Conservation (phyloP, 768 basidiomycete species). For the Suillus paluster region DNA sequence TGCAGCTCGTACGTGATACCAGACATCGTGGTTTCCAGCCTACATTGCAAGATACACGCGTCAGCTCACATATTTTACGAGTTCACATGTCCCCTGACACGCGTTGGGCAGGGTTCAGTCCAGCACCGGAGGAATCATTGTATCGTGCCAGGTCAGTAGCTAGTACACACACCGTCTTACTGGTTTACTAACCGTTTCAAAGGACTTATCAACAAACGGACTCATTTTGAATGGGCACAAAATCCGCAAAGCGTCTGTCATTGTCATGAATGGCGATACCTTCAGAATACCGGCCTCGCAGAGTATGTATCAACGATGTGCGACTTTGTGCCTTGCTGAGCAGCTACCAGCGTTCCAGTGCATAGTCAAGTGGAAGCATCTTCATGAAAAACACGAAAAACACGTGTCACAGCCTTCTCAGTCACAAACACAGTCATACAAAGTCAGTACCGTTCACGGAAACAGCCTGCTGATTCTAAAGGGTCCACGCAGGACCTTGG, state of each 20-base stretch:
- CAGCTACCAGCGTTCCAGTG: constrained; percentile 64
- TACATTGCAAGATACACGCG: constrained; percentile 85
- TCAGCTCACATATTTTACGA: constrained; percentile 35
- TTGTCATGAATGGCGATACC: constrained; percentile 78
- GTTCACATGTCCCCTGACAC: not conserved
- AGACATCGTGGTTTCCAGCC: constrained; percentile 64
- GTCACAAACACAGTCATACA: constrained; percentile 55
- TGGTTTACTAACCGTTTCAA: not conserved
- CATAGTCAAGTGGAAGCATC: constrained; percentile 56
- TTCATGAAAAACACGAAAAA: constrained; percentile 51
- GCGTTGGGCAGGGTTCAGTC: constrained; percentile 58
- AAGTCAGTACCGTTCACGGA: constrained; percentile 41
- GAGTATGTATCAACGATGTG: constrained; percentile 40
- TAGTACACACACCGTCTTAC: constrained; percentile 2
- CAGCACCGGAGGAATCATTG: constrained; percentile 70
- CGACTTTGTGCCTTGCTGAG: constrained; percentile 1
- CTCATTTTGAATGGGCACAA: constrained; percentile 70
- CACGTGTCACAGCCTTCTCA: constrained; percentile 63
- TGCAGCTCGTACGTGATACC: constrained; percentile 62
- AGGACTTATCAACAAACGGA: constrained; percentile 84
- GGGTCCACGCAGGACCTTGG: constrained; percentile 55
- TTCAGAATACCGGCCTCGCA: constrained; percentile 71
- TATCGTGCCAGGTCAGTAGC: constrained; percentile 80
- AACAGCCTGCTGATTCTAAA: constrained; percentile 2
- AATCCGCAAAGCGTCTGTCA: constrained; percentile 67